Base-by-base conservation (phyloP, 2,329 filamentous ascomycete genomes). In the Nemania sp. region DNA sequence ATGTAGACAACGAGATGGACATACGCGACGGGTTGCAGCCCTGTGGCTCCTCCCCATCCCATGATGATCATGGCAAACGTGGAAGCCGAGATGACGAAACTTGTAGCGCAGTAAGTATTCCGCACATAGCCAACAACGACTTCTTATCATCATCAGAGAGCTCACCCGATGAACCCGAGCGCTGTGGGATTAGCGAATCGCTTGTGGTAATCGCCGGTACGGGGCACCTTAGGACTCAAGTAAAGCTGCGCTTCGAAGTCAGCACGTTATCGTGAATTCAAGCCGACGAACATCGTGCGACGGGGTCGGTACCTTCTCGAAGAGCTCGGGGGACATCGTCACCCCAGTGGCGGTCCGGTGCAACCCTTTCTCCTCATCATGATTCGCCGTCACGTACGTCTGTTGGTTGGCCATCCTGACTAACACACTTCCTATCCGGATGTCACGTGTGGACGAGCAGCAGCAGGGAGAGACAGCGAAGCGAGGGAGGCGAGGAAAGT, bases 251-350 rank as follows among this genome's bases (percentile, higher is more conserved):
- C 26, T 41, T 2, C 15, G 39, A 22, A 28, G 30, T 61, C 17
- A 61, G 46, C 28, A 26, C 26, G n/a, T 6, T 17, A 22, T 47
- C 6, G 2, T 3, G 5, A 5, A 9, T 42, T 14, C 1, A 23
- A n/a, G 9, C 1, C 8, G 19, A 20, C 9, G n/a, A 43, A 26
- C n/a, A 20, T 7, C 19, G 23, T 15, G 15, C 7, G n/a, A 22
- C 3, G n/a, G 6, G 41, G 41, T 26, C 48, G 30, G 26, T 50
- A 65, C 66, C 59, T 71, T 72, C 54, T 72, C 70, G 43, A 73
- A 73, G 3, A 73, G 67, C 63, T 73, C 70, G 8, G 69, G 70
- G 2, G 70, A 71, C 68, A 73, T 72, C 8, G 70, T 72, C 31
- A 73, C 70, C 12, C 64, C 68, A 1, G 71, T 72, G 1, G 63